Evolutionary conservation across 2,329 filamentous ascomycete species (phyloP), one percentile per base, ranked within the genome.

Genomic region (Exophiala sp.): DNA sequence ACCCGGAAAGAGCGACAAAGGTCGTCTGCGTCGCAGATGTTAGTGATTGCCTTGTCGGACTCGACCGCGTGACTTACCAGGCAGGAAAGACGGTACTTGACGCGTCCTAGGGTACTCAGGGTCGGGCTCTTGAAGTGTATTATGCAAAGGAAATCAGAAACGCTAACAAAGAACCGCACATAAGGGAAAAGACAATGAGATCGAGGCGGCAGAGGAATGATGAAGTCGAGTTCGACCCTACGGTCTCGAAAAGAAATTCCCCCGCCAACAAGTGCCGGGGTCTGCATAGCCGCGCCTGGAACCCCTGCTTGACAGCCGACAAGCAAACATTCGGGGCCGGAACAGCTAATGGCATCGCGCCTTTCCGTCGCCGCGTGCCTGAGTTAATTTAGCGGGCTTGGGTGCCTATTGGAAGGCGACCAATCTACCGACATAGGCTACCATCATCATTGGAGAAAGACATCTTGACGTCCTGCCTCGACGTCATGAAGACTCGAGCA

Each of bases 301-400:
- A 35, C 43, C 51, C 51, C 43, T 42, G 50, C 49, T 38, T 38
- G 35, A 12, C 11, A 12, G 35, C 35, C 35, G 35, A 38, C 11
- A 38, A 38, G 11, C 11, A 12, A 38, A 38, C 8, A 16, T 21
- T 20, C 40, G 8, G 40, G 16, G 24, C 39, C 20, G 16, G 40
- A 29, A 29, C n/a, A 24, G 41, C 41, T 43, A 43, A 43, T 43
- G 10, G 41, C 41, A 20, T 43, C 41, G 41, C 29, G 44, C 18
- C 44, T 53, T 54, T 40, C 55, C 44, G 52, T 20, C 29, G 36
- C 52, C 52, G 47, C 52, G 56, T 58, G 47, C 56, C 56, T 58
- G 56, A 33, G 52, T 55, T 55, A 47, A 35, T 8, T 47, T 58
- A 58, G 56, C 49, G 56, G 39, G 48, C 34, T 35, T 50, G 24